Evolutionary conservation across 148 eudicot genomes (phyloP).

Genomic region (Chenopodium berlandieri): DNA sequence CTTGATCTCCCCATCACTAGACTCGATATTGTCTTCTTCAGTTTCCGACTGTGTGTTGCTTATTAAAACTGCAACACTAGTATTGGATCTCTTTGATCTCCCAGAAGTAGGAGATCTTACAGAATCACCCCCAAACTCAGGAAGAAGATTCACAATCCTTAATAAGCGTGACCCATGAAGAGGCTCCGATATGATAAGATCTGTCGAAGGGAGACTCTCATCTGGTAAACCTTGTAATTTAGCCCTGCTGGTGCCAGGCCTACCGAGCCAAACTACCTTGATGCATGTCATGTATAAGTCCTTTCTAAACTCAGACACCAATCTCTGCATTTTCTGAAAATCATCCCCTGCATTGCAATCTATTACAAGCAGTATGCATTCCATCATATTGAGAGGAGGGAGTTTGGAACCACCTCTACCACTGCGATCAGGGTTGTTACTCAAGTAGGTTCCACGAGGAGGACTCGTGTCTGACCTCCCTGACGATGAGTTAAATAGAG

Average conservation of each 20-base stretch:
- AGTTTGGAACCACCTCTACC: constrained; percentile 22
- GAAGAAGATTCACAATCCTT: constrained; percentile 49
- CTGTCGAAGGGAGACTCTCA: constrained; percentile 50
- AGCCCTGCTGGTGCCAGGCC: constrained; percentile 35
- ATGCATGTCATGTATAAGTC: constrained; percentile 33
- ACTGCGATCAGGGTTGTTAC: constrained; percentile 14
- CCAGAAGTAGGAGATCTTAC: constrained; percentile 1
- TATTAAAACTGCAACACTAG: neutral
- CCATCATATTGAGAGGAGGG: constrained; percentile 39
- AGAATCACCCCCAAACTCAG: constrained; percentile 60
- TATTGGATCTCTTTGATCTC: neutral
- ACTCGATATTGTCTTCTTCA: constrained; percentile 1
- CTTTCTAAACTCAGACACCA: constrained; percentile 61
- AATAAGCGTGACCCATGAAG: constrained; percentile 73
- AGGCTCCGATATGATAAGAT: constrained; percentile 59
- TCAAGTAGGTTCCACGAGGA: constrained; percentile 20
- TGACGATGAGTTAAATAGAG: constrained; percentile 36
- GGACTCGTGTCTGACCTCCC: constrained; percentile 35
- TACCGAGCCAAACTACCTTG: constrained; percentile 72
- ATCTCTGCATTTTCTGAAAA: constrained; percentile 43
- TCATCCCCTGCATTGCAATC: constrained; percentile 59
- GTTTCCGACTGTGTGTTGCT: constrained; percentile 3
- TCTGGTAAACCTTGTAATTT: constrained; percentile 44
- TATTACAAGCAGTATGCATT: constrained; percentile 50
- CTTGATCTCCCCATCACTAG: neutral